A percentile compares a stretch with the other conserved stretches of the same genome.
phyloP scores from a whole-genome alignment of 257 asterid genomes.

The Solanum medicagineum region DNA sequence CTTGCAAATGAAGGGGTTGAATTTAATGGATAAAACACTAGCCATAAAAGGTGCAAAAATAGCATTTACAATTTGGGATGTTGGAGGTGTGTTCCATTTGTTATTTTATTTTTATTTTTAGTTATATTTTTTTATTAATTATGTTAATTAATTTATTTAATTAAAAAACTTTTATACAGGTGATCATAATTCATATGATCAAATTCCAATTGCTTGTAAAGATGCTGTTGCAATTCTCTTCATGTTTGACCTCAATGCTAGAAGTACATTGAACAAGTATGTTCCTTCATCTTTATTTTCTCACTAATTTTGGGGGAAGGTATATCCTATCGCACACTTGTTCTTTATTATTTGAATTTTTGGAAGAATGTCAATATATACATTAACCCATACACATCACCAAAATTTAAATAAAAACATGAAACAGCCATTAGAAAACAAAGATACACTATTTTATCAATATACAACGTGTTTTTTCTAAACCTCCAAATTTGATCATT shows the following conservation, averaged over 20 bases:
- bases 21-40: slow-evolving; percentile 60
- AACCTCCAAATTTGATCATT: no score
- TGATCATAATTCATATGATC: slow-evolving; percentile 43
- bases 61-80: slow-evolving; percentile 81
- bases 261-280: slow-evolving; percentile 64
- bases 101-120: neutral
- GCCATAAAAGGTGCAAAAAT: slow-evolving; percentile 60
- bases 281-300: neutral
- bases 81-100: slow-evolving; percentile 38
- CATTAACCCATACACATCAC: no score
- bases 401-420: no score
- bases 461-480: no score
- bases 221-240: slow-evolving; percentile 75
- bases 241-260: slow-evolving; percentile 84
- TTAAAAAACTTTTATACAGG: slow-evolving; percentile 15
- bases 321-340: no score
- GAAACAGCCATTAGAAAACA: no score
- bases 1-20: slow-evolving; percentile 65
- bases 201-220: slow-evolving; percentile 80
- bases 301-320: no score
- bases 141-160: neutral
- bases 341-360: no score
- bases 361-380: no score
- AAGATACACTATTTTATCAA: no score
- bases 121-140: neutral